Percentiles rank a stretch among this genome's conserved stretches.
These are phyloP conservation scores for Apocynum venetum DNA, from an alignment of 257 asterid species.

Conservation along the genomic window DNA sequence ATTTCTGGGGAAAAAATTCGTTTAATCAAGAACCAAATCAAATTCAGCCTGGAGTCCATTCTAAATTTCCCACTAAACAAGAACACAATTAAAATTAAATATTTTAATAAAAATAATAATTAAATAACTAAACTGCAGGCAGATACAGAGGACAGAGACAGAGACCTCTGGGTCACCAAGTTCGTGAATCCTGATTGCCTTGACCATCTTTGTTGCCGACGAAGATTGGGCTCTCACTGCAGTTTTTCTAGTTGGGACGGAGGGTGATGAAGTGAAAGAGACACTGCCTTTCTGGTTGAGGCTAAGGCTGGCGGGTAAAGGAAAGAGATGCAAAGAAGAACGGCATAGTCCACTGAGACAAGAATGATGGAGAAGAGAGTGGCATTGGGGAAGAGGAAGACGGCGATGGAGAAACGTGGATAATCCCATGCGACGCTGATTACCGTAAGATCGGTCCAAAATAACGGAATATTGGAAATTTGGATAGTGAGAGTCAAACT, in stretches of 20 bases:
- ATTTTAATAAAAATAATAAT: not conserved
- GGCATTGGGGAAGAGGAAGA: no score
- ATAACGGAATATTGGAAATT: no score
- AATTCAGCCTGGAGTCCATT: not conserved
- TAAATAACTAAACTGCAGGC: not conserved
- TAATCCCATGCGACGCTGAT: no score
- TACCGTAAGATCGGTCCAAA: no score
- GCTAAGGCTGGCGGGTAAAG: not conserved
- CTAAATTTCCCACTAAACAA: not conserved
- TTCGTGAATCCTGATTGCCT: constrained; percentile 70
- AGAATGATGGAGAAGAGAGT: no score
- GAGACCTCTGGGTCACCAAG: constrained; percentile 67
- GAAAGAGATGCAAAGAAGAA: not conserved
- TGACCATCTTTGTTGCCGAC: constrained; percentile 44
- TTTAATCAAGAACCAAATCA: not conserved
- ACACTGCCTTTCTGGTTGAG: not conserved
- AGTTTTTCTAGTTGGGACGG: not conserved
- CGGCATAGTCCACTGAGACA: not conserved
- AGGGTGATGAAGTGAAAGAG: not conserved
- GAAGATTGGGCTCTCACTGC: constrained; percentile 23
- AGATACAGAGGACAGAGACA: not conserved
- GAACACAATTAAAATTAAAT: not conserved
- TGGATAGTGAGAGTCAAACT: no score
- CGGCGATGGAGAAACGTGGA: no score
- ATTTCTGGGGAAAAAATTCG: not conserved